Evolutionary conservation across 2,329 filamentous ascomycete genomes (phyloP).

Genomic region (Incumbomyces delicatus): DNA sequence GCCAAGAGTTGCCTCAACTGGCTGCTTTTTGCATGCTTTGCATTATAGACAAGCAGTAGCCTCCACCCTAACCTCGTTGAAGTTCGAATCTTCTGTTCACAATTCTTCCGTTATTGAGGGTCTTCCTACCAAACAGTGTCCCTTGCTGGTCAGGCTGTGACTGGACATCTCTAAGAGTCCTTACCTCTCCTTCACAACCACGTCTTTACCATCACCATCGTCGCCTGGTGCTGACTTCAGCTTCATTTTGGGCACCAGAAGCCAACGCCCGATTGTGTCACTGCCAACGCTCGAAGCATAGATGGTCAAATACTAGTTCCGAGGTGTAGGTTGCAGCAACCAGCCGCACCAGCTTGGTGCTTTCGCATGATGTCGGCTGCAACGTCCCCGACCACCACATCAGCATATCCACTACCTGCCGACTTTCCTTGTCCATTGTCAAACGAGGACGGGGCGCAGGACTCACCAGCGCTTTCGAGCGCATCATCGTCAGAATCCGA

Average conservation of each 20-base stretch:
- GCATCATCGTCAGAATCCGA: constrained; percentile 37
- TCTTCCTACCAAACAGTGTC: neutral
- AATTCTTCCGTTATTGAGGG: no score
- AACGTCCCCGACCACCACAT: neutral
- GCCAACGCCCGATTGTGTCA: neutral
- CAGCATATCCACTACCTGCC: neutral
- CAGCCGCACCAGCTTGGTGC: neutral
- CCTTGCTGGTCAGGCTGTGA: neutral
- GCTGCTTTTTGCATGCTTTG: no score
- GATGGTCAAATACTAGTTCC: no score
- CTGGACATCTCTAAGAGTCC: neutral
- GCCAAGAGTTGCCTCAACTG: no score
- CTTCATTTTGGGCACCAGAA: no score
- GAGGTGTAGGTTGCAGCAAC: neutral
- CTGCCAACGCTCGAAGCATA: neutral
- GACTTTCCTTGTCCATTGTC: neutral
- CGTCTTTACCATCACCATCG: neutral
- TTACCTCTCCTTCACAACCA: neutral
- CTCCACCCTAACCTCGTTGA: neutral
- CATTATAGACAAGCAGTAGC: neutral
- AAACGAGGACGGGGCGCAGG: neutral
- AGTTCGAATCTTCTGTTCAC: neutral
- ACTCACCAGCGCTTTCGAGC: constrained; percentile 17
- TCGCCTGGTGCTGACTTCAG: neutral
- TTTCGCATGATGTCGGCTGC: neutral